Evolutionary conservation across 2,329 filamentous ascomycete genomes (phyloP).

Genomic region (Lasiodiplodia sp.): DNA sequence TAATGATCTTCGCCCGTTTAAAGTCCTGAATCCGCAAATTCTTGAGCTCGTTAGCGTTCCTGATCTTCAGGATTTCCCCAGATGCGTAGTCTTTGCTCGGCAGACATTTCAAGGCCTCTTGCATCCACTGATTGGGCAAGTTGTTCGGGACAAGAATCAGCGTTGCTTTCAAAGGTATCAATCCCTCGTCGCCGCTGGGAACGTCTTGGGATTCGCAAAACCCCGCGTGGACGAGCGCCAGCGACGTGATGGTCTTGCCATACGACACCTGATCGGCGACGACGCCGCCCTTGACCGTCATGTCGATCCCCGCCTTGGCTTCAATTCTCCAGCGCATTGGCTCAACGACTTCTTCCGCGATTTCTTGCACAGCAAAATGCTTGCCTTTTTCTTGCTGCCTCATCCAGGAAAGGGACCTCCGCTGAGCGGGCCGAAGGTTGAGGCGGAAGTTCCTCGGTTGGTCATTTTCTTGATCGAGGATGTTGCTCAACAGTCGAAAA

Average conservation of each 20-base stretch:
- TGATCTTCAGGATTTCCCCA: slow-evolving; percentile 57
- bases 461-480: slow-evolving; percentile 37
- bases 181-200: slow-evolving; percentile 33
- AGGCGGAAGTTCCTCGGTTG: slow-evolving; percentile 36
- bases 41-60: slow-evolving; percentile 48
- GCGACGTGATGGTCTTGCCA: slow-evolving; percentile 69
- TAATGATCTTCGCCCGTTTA: slow-evolving; percentile 59
- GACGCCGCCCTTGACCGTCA: slow-evolving; percentile 63
- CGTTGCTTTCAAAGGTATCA: slow-evolving; percentile 62
- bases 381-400: slow-evolving; percentile 55
- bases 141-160: slow-evolving; percentile 65
- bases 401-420: slow-evolving; percentile 67
- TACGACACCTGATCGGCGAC: slow-evolving; percentile 71
- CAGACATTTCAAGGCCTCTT: slow-evolving; percentile 62
- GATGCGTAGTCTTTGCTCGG: slow-evolving; percentile 37
- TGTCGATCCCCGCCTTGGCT: slow-evolving; percentile 54
- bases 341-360: slow-evolving; percentile 59
- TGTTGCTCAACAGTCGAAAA: slow-evolving; percentile 56
- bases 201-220: slow-evolving; percentile 37
- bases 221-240: slow-evolving; percentile 63
- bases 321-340: slow-evolving; percentile 65
- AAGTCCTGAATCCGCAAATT: slow-evolving; percentile 54
- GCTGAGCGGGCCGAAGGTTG: slow-evolving; percentile 53
- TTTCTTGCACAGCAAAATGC: slow-evolving; percentile 60
- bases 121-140: slow-evolving; percentile 65